Percentiles rank a stretch among this genome's conserved stretches.
These are phyloP conservation scores for Mycena rebaudengoi DNA, from an alignment of 768 basidiomycete genomes.

Conservation along the genomic window DNA sequence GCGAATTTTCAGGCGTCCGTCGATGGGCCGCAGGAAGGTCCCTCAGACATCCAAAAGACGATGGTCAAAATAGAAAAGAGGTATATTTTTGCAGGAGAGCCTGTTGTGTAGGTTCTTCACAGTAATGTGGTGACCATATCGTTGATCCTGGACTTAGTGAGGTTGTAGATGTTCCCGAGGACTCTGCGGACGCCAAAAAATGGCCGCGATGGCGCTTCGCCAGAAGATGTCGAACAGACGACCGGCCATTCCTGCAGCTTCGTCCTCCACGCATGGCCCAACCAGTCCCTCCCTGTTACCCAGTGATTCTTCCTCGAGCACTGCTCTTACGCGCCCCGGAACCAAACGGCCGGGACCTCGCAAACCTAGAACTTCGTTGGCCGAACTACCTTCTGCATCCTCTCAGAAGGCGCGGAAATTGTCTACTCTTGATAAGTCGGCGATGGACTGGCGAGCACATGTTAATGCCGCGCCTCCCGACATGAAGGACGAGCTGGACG, in stretches of 20 bases:
- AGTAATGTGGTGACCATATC: slow-evolving; percentile 8
- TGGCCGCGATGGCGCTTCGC: slow-evolving; percentile 68
- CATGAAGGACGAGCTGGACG: slow-evolving; percentile 76
- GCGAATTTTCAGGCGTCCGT: slow-evolving; percentile 72
- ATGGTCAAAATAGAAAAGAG: slow-evolving; percentile 74
- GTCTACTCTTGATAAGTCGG: slow-evolving; percentile 85
- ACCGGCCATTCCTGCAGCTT: neutral
- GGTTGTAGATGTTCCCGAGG: slow-evolving; percentile 74
- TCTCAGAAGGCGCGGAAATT: slow-evolving; percentile 75
- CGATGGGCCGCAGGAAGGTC: slow-evolving; percentile 33
- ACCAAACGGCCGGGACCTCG: slow-evolving; percentile 67
- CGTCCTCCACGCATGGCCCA: neutral
- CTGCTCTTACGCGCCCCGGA: slow-evolving; percentile 32
- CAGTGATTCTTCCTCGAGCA: slow-evolving; percentile 16
- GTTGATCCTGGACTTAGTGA: slow-evolving; percentile 60
- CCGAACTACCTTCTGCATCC: slow-evolving; percentile 65
- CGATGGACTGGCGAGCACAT: slow-evolving; percentile 86
- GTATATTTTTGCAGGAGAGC: slow-evolving; percentile 81
- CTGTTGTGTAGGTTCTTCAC: slow-evolving; percentile 64
- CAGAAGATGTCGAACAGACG: too few species aligned
- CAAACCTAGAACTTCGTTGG: slow-evolving; percentile 67
- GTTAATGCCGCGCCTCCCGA: slow-evolving; percentile 52
- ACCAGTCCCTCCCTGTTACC: neutral
- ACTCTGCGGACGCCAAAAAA: slow-evolving; percentile 77
- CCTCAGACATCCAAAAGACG: slow-evolving; percentile 38